These are phyloP conservation scores for Alternaria triticimaculans DNA, from an alignment of 2,329 filamentous ascomycete species.

Conservation along the genomic window DNA sequence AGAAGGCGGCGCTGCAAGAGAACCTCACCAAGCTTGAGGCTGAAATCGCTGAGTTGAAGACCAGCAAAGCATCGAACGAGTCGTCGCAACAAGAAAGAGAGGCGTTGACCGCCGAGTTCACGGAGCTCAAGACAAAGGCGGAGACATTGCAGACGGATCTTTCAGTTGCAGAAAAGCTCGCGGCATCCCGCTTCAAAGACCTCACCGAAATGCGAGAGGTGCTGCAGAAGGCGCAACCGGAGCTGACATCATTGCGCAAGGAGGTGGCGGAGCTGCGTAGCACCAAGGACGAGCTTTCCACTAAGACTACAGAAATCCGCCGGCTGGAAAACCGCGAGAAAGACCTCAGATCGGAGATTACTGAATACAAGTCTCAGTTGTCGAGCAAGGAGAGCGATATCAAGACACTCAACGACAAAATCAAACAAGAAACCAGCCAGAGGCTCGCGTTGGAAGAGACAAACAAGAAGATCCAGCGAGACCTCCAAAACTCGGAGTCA, in stretches of 20 bases:
- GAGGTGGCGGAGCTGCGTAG: conserved; percentile 78
- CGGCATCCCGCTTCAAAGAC: conserved; percentile 87
- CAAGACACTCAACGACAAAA: conserved; percentile 76
- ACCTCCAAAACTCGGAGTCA: conserved; percentile 77
- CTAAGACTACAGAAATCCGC: conserved; percentile 68
- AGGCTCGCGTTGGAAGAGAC: conserved; percentile 80
- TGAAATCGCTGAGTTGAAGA: conserved; percentile 67
- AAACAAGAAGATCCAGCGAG: conserved; percentile 74
- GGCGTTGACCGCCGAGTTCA: conserved; percentile 68
- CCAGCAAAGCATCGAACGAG: conserved; percentile 54
- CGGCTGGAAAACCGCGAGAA: conserved; percentile 82
- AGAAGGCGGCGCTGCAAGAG: conserved; percentile 70
- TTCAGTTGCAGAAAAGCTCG: conserved; percentile 82
- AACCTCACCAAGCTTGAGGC: conserved; percentile 73
- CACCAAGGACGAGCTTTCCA: conserved; percentile 75
- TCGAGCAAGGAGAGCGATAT: conserved; percentile 80
- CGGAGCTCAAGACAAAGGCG: conserved; percentile 74
- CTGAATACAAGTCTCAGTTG: conserved; percentile 71
- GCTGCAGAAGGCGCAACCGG: conserved; percentile 83
- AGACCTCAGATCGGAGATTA: conserved; percentile 77
- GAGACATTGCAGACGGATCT: conserved; percentile 80
- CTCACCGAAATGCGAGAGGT: conserved; percentile 79
- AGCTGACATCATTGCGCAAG: conserved; percentile 77
- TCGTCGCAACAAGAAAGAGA: conserved; percentile 61
- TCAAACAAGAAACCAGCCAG: conserved; percentile 74